Conservation (phyloP, 177 flowering plant species). For the Telopea speciosissima region DNA sequence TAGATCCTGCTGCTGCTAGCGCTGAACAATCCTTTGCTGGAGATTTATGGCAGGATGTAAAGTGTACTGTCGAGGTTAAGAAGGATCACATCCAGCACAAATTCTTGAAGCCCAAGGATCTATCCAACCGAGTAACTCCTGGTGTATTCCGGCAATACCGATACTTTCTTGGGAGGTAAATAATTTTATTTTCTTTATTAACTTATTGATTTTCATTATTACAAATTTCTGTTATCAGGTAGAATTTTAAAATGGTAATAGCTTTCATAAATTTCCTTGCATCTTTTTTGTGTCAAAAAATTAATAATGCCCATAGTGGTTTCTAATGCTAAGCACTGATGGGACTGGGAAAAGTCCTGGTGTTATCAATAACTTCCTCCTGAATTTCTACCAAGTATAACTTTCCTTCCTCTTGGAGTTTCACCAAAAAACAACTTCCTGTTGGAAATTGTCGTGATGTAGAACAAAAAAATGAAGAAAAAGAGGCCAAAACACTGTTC, state of each 20-base stretch:
- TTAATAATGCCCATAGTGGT: too few species aligned
- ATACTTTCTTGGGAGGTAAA: conserved; percentile 84
- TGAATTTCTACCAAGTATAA: too few species aligned
- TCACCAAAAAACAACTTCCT: too few species aligned
- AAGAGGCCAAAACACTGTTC: too few species aligned
- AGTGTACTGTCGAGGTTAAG: conserved; percentile 43
- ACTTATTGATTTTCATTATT: background rate
- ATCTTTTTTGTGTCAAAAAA: background rate
- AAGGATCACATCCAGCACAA: conserved; percentile 51
- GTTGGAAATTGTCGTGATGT: too few species aligned
- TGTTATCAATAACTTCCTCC: too few species aligned
- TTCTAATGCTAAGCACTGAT: background rate
- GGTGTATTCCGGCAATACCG: conserved; percentile 55
- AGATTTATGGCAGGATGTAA: conserved; percentile 77
- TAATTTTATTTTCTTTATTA: background rate
- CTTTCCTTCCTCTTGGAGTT: too few species aligned
- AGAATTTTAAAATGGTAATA: background rate
- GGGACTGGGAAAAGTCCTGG: background rate
- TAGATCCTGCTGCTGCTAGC: conserved; percentile 20
- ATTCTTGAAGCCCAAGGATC: conserved; percentile 45
- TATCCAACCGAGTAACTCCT: conserved; percentile 67
- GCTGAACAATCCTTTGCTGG: conserved; percentile 62
- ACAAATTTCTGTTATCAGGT: background rate
- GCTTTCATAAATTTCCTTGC: background rate
- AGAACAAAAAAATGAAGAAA: too few species aligned